Evolutionary conservation across 2,329 filamentous ascomycete genomes (phyloP), one percentile per base, ranked within the genome.

Genomic region (Claviceps spartinae): DNA sequence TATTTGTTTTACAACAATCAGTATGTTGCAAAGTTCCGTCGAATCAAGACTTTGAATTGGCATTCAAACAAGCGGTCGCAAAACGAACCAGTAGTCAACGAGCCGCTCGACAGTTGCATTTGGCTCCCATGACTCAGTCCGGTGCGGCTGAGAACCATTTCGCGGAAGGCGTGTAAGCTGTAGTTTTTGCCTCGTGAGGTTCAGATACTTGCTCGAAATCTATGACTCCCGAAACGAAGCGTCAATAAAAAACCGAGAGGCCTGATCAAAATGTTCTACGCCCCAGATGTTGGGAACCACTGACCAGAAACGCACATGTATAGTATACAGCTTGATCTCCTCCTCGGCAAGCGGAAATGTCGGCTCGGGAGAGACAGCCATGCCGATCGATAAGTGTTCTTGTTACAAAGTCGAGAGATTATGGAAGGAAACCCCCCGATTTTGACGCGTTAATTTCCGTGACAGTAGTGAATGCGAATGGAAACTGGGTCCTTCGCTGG

Each of bases 191-290:
- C 70, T 75, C 5, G 83, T 86, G 54, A 86, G 71, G 46, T 84
- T 76, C 1, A 86, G 72, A 63, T 86, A 86, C 59, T 77, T 79
- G 51, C 75, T 77, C 2, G 82, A 85, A 16, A 86, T 77, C 81
- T 84, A 5, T 52, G 4, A 11, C 30, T 34, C 30, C 7, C 34
- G 14, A 18, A 30, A 40, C n/a, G 13, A 44, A 13, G 16, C 4
- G 44, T 30, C 5, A 5, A 22, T 14, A 16, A 38, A 7, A 38
- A 38, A 4, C 1, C 30, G 9, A 11, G 30, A 34, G 30, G 30
- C 30, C 4, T 34, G 30, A 34, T 34, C 30, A 34, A 11, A 34
- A 34, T 11, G 9, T 34, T 34, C 9, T 34, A 34, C 30, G 30
- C 30, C 9, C 30, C 9, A 34, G 30, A 34, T 34, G 9, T 34